Evolutionary conservation across 2,329 filamentous ascomycete species (phyloP).

Genomic region (Chalaropsis ovoidea): DNA sequence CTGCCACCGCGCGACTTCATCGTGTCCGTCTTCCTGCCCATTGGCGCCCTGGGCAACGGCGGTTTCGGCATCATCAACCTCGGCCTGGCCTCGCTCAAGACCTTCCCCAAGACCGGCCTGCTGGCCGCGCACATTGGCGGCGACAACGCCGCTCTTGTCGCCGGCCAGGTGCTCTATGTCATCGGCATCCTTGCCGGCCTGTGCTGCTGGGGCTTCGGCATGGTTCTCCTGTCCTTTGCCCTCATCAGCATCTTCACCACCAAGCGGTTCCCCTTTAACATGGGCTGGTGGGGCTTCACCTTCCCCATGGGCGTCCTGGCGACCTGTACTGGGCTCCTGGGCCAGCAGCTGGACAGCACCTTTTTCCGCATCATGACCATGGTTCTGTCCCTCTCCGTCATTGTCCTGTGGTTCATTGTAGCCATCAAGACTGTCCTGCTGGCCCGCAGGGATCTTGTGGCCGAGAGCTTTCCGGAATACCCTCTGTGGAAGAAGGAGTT

Average conservation of each 20-base stretch:
- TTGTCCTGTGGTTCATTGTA: constrained; percentile 38
- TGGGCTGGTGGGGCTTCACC: constrained; percentile 42
- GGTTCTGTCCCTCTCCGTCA: constrained; percentile 35
- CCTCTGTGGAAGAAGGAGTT: constrained; percentile 25
- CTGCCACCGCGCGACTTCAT: constrained; percentile 57
- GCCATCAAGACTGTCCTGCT: constrained; percentile 34
- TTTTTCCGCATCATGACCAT: constrained; percentile 38
- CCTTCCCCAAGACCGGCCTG: constrained; percentile 34
- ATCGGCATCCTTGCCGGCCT: constrained; percentile 42
- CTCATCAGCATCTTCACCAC: constrained; percentile 36
- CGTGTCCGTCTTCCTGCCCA: constrained; percentile 56
- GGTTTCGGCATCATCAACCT: constrained; percentile 48
- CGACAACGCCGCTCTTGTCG: constrained; percentile 23
- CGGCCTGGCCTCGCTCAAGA: constrained; percentile 39
- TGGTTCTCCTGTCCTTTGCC: constrained; percentile 39
- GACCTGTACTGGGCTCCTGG: constrained; percentile 36
- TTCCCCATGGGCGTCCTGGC: constrained; percentile 40
- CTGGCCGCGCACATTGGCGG: constrained; percentile 28
- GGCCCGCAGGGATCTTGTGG: constrained; percentile 27
- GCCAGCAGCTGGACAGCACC: constrained; percentile 35
- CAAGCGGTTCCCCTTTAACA: constrained; percentile 37
- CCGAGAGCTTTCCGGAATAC: constrained; percentile 25
- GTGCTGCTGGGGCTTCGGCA: constrained; percentile 39
- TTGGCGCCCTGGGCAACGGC: constrained; percentile 59
- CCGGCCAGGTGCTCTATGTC: constrained; percentile 48